Evolutionary conservation across 2,329 filamentous ascomycete genomes (phyloP).

Genomic region (Salinomyces thailandicus): DNA sequence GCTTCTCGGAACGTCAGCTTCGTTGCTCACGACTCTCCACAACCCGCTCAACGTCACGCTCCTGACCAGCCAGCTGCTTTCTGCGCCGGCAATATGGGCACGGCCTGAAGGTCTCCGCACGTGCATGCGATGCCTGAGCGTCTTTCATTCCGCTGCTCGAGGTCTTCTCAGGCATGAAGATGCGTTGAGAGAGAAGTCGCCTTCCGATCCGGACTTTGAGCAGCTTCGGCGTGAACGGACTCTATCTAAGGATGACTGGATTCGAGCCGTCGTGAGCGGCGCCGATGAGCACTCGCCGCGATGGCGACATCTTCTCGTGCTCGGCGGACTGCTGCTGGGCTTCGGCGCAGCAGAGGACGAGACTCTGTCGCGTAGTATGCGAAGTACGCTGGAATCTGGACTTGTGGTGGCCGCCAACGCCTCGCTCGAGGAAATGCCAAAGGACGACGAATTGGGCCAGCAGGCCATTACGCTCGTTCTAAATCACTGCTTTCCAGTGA

Average conservation of each 20-base stretch:
- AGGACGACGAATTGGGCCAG: conserved; percentile 39
- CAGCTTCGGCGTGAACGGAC: conserved; percentile 23
- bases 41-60: conserved; percentile 67
- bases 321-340: conserved; percentile 68
- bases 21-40: conserved; percentile 57
- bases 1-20: conserved; percentile 54
- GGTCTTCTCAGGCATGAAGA: conserved; percentile 42
- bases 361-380: conserved; percentile 53
- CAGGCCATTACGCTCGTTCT: conserved; percentile 56
- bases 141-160: conserved; percentile 59
- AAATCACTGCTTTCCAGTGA: conserved; percentile 63
- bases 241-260: conserved; percentile 43
- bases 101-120: conserved; percentile 51
- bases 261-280: conserved; percentile 47
- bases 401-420: conserved; percentile 67
- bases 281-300: conserved; percentile 53
- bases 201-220: conserved; percentile 16
- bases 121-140: conserved; percentile 56
- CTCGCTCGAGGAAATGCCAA: conserved; percentile 51
- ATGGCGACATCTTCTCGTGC: conserved; percentile 76
- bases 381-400: conserved; percentile 59
- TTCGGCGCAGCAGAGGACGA: conserved; percentile 55
- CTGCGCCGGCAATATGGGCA: conserved; percentile 61
- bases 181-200: conserved; percentile 19
- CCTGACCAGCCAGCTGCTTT: conserved; percentile 61